Base-by-base conservation (phyloP, 257 asterid species). In the Cynanchum wilfordii region DNA sequence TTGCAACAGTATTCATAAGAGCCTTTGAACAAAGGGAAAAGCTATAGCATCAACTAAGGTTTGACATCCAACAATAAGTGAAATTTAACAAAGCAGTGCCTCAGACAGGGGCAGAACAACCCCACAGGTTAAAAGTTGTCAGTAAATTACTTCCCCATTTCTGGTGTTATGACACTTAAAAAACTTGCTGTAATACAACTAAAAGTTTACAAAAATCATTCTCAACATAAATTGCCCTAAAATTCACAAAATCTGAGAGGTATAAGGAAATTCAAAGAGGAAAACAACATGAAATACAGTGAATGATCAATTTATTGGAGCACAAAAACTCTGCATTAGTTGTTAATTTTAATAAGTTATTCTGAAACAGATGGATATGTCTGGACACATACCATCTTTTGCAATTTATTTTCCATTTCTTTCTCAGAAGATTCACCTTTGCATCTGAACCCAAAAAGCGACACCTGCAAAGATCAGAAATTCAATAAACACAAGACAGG, bases 381-480 rank as follows among this genome's bases (percentile, higher is more conserved):
- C 7, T 65, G 36, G 47, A 13, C 25, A 20, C 29, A 67, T 87
- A 91, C 97, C 97, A 91, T 82, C 73, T 81, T 77, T 79, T 82
- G 80, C 84, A 74, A 67, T 87, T 89, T 77, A 79, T 79, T 79
- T 59, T 82, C 96, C 96, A 92, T 54, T 49, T 79, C 74, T 72
- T 82, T 47, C 83, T 79, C 83, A 88, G 78, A 29, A 47, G 42
- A 66, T 81, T 81, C 67, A 81, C 85, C 47, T 78, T 72, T 44
- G 68, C 62, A 82, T 84, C 86, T 55, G 96, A 72, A 76, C 97
- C 96, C 74, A 92, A 72, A 85, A 92, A 89, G 73, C 91, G 96
- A 70, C 87, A 92, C 84, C 97, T 92, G 77, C 73, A 68, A 80
- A 69, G 58, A 71, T 57, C 68, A 62, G 36, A 79, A 74, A 54